Base-by-base conservation (phyloP, 2,329 filamentous ascomycete species). In the Ophiocordyceps camponoti-leonardi region DNA sequence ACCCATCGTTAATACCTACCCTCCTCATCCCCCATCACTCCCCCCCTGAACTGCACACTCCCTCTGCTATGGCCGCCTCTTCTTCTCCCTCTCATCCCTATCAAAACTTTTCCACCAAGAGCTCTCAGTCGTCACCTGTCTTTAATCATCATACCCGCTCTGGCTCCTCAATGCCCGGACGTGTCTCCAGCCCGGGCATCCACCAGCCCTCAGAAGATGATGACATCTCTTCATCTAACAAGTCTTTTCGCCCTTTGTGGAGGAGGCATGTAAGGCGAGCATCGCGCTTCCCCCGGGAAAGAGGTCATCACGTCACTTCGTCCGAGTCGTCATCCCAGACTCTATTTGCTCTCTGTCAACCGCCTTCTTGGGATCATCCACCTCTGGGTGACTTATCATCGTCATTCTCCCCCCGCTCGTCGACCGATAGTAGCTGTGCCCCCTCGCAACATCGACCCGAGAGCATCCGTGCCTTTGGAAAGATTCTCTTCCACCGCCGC, bases 381-480 rank as follows among this genome's bases (percentile, higher is more conserved):
- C 65, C 61, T 37, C 55, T 5, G 23, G 23, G 8, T 26, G 23
- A 26, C 23, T 26, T 26, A 8, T 26, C 23, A 8, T 26, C 23
- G 8, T 26, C 23, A 26, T 26, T 80, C 30, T 75, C 70, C 41
- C 67, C 77, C 47, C 70, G 69, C 47, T 71, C 76, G 6, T 81
- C 77, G 2, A 67, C 66, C 42, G 67, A 71, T 42, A 62, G 65
- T 18, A 72, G 71, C 61, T 72, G 62, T 54, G 69, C 70, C 60
- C 66, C 67, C 40, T 64, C 67, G 18, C 65, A 66, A 50, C 75
- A 78, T 30, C 67, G 73, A 33, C 68, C 72, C 22, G 76, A 81
- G 28, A 78, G 75, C 51, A 61, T 75, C 14, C 74, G 78, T 53
- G 66, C 73, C 23, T 71, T 81, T 52, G 70, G 75, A 45, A 76